These are phyloP conservation scores for Paspalum vaginatum DNA, from an alignment of 176 grass and related monocot species.

Conservation along the genomic window DNA sequence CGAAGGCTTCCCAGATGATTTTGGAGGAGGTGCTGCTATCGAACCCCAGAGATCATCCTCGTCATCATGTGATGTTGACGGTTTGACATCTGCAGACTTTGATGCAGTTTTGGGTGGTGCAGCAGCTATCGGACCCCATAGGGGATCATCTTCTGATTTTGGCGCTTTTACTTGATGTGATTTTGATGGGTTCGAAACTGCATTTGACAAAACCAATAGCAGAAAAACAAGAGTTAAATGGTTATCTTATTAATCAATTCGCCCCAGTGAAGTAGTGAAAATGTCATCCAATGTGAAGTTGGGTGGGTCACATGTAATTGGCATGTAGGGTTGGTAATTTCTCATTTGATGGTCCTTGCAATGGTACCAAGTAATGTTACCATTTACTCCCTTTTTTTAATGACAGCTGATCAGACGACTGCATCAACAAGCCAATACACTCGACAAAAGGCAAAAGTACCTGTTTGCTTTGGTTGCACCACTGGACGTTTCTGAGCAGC, in stretches of 20 bases:
- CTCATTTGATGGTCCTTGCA: background rate
- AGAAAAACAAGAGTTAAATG: constrained; percentile 15
- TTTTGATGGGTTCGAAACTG: constrained; percentile 58
- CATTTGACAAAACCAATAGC: constrained; percentile 34
- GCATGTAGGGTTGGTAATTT: background rate
- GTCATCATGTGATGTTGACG: constrained; percentile 47
- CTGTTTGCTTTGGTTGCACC: constrained; percentile 68
- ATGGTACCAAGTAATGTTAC: background rate
- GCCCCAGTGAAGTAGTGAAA: background rate
- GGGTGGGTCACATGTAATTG: background rate
- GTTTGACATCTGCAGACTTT: constrained; percentile 57
- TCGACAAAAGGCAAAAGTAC: constrained; percentile 35
- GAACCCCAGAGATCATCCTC: constrained; percentile 89
- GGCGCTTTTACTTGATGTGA: constrained; percentile 46
- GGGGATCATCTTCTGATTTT: constrained; percentile 76
- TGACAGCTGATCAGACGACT: background rate
- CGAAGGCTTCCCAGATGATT: constrained; percentile 59
- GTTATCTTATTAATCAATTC: background rate
- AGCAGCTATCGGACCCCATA: constrained; percentile 67
- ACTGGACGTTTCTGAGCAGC: constrained; percentile 93
- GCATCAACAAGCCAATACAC: constrained; percentile 10
- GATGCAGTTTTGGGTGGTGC: constrained; percentile 56
- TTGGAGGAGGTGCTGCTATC: constrained; percentile 79
- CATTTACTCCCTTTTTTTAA: background rate
- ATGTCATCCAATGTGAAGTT: background rate